phyloP scores from a whole-genome alignment of 306 rosid genomes.

The Vicia sativa region DNA sequence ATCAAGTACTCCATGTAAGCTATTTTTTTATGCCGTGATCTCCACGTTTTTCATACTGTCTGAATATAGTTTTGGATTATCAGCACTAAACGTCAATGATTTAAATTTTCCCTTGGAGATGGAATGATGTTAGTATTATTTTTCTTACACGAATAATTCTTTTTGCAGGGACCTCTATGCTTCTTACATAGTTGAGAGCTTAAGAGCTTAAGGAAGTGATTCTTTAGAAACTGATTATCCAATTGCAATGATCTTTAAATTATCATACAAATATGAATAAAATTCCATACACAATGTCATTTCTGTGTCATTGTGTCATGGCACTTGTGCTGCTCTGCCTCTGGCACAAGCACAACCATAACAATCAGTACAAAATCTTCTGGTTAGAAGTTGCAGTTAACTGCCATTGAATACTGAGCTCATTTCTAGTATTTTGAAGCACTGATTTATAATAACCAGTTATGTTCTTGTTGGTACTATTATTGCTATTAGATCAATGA shows the following conservation, averaged over 20 bases:
- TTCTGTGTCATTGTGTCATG: constrained; percentile 28
- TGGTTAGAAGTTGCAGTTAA: constrained; percentile 13
- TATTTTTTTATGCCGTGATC: constrained; percentile 19
- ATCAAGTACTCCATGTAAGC: constrained; percentile 89
- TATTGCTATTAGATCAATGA: not conserved
- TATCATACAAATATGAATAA: constrained; percentile 33
- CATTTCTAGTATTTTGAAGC: not conserved
- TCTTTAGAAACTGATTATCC: constrained; percentile 30
- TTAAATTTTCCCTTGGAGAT: not conserved
- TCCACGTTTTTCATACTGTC: not conserved
- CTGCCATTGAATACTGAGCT: constrained; percentile 31
- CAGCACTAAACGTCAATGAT: constrained; percentile 11
- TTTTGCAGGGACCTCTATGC: constrained; percentile 89
- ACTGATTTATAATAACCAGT: constrained; percentile 6
- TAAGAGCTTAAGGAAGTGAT: constrained; percentile 94
- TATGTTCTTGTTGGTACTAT: not conserved
- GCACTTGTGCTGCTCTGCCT: constrained; percentile 31
- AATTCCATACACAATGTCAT: constrained; percentile 37
- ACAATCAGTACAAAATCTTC: constrained; percentile 4
- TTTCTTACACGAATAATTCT: constrained; percentile 14
- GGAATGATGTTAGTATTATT: not conserved
- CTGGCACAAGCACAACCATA: constrained; percentile 26
- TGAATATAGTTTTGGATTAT: constrained; percentile 10
- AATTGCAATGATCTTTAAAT: constrained; percentile 16
- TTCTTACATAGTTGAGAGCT: constrained; percentile 87